Conservation (phyloP, 345 rosid genomes). For the Eucalyptus guilfoylei region DNA sequence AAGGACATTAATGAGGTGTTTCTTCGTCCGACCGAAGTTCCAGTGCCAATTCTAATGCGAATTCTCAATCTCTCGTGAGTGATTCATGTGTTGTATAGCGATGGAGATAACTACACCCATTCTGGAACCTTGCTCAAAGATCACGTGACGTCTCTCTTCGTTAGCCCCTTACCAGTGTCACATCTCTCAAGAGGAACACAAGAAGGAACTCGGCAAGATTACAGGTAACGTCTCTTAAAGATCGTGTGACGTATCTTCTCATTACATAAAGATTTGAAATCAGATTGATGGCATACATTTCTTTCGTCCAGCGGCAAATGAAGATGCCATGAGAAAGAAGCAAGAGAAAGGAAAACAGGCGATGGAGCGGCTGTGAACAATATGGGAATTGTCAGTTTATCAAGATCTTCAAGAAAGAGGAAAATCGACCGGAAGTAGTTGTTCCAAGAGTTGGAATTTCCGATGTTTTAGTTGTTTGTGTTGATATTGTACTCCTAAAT, state of each 20-base stretch:
- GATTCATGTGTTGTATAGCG: slow-evolving; percentile 6
- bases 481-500: background rate
- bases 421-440: background rate
- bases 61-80: slow-evolving; percentile 7
- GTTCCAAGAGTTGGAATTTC: background rate
- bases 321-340: background rate
- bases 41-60: background rate
- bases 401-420: background rate
- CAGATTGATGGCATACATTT: background rate
- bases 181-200: background rate
- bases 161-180: background rate
- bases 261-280: too few species aligned
- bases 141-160: background rate
- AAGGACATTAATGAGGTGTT: slow-evolving; percentile 19
- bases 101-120: slow-evolving; percentile 9
- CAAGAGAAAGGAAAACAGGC: background rate
- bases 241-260: background rate
- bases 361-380: background rate
- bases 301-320: background rate
- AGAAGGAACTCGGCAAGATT: background rate
- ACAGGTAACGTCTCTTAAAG: background rate
- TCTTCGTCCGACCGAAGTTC: background rate
- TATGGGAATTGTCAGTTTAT: background rate
- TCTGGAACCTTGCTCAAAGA: background rate
- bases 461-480: background rate